Conservation (phyloP, 192 early-diverging fungal genomes). For the Powellomyces hirtus region DNA sequence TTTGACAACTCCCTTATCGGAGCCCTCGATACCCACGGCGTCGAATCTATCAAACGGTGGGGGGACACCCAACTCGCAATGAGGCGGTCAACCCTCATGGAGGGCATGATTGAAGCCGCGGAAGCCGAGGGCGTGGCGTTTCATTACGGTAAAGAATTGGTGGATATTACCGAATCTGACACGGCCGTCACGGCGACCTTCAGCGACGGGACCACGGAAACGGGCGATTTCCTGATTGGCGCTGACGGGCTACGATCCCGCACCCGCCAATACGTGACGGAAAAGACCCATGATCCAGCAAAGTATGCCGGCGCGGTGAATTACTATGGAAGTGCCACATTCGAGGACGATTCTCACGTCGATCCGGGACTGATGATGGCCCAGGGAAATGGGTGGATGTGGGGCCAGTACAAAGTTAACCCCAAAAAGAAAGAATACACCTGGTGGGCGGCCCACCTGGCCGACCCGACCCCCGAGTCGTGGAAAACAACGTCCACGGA, state of each 20-base stretch:
- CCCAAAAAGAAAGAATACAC: neutral
- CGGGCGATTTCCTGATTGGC: slow-evolving; percentile 40
- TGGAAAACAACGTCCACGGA: neutral
- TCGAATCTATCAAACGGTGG: neutral
- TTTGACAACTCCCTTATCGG: neutral
- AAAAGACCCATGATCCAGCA: neutral
- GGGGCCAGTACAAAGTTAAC: neutral
- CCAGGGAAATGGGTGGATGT: neutral
- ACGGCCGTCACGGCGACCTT: slow-evolving; percentile 32
- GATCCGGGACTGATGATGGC: neutral
- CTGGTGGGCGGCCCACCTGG: neutral
- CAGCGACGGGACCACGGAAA: slow-evolving; percentile 39
- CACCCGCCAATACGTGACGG: neutral
- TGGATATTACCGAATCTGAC: neutral
- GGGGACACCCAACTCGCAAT: neutral
- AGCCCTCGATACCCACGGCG: neutral
- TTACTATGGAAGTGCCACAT: neutral
- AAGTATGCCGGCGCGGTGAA: neutral
- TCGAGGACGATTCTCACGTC: neutral
- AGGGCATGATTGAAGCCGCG: neutral
- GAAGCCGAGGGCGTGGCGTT: neutral
- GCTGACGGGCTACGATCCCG: slow-evolving; percentile 39
- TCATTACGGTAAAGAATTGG: neutral
- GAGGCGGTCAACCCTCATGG: neutral
- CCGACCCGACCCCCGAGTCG: neutral